These are phyloP conservation scores for Phytophthora brassicae DNA, from an alignment of 352 stramenopile genomes.

Conservation along the genomic window DNA sequence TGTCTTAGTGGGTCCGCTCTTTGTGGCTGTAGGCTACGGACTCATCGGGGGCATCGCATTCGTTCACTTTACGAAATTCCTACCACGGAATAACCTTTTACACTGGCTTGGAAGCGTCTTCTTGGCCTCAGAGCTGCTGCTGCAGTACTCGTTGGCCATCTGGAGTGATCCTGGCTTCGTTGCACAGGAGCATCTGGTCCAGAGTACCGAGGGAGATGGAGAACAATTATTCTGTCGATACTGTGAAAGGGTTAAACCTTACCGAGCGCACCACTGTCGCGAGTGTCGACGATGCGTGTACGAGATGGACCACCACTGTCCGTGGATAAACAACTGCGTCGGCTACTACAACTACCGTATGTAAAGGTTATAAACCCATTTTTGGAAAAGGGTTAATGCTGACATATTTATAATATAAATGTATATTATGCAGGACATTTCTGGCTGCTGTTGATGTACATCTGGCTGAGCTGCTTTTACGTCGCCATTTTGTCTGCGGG, in stretches of 20 bases:
- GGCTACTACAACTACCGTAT: conserved; percentile 94
- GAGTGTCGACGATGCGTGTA: conserved; percentile 91
- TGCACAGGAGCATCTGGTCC: conserved; percentile 10
- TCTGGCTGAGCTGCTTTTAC: conserved; percentile 48
- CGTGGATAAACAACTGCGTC: conserved; percentile 98
- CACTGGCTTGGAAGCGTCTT: conserved; percentile 33
- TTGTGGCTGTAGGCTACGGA: conserved; percentile 35
- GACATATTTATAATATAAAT: too few relatives aligned
- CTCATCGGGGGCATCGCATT: conserved; percentile 31
- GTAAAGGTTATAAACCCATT: conserved; percentile 11
- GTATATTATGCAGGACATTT: conserved; percentile 54
- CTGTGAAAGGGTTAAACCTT: conserved; percentile 31
- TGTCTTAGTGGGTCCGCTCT: conserved; percentile 16
- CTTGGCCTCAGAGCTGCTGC: conserved; percentile 35
- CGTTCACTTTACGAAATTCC: conserved; percentile 39
- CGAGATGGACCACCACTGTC: conserved; percentile 98
- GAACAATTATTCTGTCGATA: conserved; percentile 20
- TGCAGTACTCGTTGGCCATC: conserved; percentile 46
- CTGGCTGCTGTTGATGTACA: conserved; percentile 51
- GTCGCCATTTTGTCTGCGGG: conserved; percentile 34
- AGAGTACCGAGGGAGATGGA: not conserved
- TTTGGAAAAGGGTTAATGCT: too few relatives aligned
- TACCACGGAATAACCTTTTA: conserved; percentile 8
- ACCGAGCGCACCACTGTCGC: conserved; percentile 59
- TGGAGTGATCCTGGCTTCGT: conserved; percentile 46